These are phyloP conservation scores for Cyberlindnera maclurae DNA, from an alignment of 805 yeast genomes.

Conservation along the genomic window DNA sequence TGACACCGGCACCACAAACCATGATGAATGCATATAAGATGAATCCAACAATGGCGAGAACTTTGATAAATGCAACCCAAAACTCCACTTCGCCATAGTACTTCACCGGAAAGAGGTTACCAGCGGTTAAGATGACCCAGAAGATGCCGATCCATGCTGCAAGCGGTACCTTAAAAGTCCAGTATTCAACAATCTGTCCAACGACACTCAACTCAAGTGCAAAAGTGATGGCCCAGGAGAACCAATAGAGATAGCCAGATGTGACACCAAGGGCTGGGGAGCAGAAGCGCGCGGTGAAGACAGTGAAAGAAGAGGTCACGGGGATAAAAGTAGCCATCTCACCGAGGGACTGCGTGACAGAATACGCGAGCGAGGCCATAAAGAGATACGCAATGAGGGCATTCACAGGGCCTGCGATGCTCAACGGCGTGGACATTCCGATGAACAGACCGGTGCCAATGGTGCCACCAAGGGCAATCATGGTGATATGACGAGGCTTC, in stretches of 20 bases:
- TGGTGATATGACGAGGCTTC: constrained; percentile 61
- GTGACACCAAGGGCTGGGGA: constrained; percentile 68
- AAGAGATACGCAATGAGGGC: constrained; percentile 59
- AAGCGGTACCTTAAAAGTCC: constrained; percentile 64
- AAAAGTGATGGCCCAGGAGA: constrained; percentile 70
- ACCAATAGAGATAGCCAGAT: constrained; percentile 69
- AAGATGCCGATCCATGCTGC: constrained; percentile 70
- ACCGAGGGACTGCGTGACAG: constrained; percentile 65
- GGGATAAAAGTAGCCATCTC: constrained; percentile 81
- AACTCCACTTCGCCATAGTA: constrained; percentile 72
- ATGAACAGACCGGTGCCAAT: constrained; percentile 75
- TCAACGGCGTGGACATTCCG: constrained; percentile 49
- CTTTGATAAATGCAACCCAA: constrained; percentile 64
- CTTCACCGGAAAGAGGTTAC: constrained; percentile 60
- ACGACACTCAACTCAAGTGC: constrained; percentile 68
- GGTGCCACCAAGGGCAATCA: constrained; percentile 77
- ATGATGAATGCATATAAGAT: constrained; percentile 58
- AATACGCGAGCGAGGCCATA: constrained; percentile 58
- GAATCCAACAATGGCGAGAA: constrained; percentile 66
- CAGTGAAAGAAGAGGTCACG: constrained; percentile 57
- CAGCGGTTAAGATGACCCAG: constrained; percentile 44
- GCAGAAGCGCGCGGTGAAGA: constrained; percentile 57
- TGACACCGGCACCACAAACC: constrained; percentile 66
- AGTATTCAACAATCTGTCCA: constrained; percentile 55
- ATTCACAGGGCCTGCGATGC: constrained; percentile 61